Percentiles rank a stretch among this genome's conserved stretches.
phyloP scores from a whole-genome alignment of 495 filamentous ascomycete genomes.

The Gamarada debralockiae region DNA sequence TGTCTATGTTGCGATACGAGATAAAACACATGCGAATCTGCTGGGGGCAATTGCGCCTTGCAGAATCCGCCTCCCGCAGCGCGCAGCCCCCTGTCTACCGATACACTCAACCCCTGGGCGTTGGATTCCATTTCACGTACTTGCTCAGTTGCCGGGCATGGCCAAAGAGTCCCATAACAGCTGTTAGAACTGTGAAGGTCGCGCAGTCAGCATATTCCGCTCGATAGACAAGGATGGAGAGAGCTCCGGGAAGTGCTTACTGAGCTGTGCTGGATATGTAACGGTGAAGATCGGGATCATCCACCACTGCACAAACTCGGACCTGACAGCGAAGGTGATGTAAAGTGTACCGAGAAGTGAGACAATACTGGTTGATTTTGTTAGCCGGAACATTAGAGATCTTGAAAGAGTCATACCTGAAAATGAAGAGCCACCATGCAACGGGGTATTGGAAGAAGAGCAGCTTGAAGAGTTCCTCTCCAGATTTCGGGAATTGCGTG shows the following conservation, averaged over 20 bases:
- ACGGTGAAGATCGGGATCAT: slow-evolving; percentile 2
- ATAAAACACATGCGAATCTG: neutral
- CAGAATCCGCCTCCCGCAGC: neutral
- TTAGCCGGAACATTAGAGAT: neutral
- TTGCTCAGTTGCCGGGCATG: slow-evolving; percentile 4
- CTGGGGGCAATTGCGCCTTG: neutral
- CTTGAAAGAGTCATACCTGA: slow-evolving; percentile 5
- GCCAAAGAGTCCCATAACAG: slow-evolving; percentile 7
- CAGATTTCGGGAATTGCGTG: slow-evolving; percentile 3
- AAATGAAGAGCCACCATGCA: slow-evolving; percentile 8
- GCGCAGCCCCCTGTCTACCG: neutral
- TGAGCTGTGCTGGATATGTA: slow-evolving; percentile 1
- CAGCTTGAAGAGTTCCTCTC: neutral
- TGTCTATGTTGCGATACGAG: neutral
- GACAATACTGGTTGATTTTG: neutral
- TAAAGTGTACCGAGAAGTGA: slow-evolving; percentile 1
- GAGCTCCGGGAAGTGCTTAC: no score
- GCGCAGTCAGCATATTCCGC: no score
- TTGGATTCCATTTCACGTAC: slow-evolving; percentile 10
- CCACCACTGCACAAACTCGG: slow-evolving; percentile 1
- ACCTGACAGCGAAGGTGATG: slow-evolving; percentile 5
- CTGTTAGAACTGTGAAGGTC: neutral
- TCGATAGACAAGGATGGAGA: no score
- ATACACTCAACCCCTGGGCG: neutral
- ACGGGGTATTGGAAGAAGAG: slow-evolving; percentile 12